Conservation (phyloP, 2,329 filamentous ascomycete species). For the Pseudonectria buxi region DNA sequence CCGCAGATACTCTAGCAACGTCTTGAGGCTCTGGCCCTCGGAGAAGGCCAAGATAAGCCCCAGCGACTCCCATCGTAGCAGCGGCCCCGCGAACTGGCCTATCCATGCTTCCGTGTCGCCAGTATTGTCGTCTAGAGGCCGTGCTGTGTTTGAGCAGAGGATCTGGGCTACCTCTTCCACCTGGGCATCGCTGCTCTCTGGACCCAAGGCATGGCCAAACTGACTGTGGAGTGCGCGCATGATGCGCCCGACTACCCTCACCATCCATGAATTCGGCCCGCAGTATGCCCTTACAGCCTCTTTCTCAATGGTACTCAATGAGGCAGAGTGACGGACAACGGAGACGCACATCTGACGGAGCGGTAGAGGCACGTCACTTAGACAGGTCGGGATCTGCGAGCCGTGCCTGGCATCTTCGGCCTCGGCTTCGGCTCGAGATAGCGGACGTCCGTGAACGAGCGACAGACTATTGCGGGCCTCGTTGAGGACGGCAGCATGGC, state of each 20-base stretch:
- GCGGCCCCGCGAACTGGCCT: constrained; percentile 30
- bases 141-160: constrained; percentile 32
- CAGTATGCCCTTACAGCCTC: constrained; percentile 13
- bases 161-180: constrained; percentile 31
- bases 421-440: not conserved
- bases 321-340: constrained; percentile 32
- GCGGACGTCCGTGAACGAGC: constrained; percentile 20
- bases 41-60: constrained; percentile 30
- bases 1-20: constrained; percentile 9
- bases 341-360: constrained; percentile 31
- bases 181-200: constrained; percentile 16
- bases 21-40: constrained; percentile 4
- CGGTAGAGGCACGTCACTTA: constrained; percentile 17
- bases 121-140: constrained; percentile 29
- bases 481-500: constrained; percentile 35
- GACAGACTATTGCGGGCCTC: constrained; percentile 35
- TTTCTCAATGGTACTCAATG: constrained; percentile 14
- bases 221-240: constrained; percentile 25
- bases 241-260: constrained; percentile 21
- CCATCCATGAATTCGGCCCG: constrained; percentile 28
- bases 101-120: constrained; percentile 31
- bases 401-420: not conserved
- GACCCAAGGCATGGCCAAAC: constrained; percentile 23
- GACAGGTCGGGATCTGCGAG: constrained; percentile 5
- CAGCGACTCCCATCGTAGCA: constrained; percentile 38